These are phyloP conservation scores for Malus sieversii DNA, from an alignment of 306 rosid species.

Conservation along the genomic window DNA sequence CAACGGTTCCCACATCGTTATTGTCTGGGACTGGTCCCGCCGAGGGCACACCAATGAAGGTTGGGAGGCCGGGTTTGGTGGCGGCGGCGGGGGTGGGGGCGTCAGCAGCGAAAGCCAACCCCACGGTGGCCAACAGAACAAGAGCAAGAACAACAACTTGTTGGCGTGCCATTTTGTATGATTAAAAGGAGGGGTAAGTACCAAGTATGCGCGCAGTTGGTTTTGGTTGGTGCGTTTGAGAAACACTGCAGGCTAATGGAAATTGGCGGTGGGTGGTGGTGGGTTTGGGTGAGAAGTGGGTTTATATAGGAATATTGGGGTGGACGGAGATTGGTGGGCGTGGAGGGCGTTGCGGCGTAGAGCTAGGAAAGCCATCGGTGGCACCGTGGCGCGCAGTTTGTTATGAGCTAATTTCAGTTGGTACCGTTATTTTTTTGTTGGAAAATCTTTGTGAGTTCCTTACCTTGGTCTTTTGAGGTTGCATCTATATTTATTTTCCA, in stretches of 20 bases:
- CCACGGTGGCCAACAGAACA: constrained; percentile 35
- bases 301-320: neutral
- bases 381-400: neutral
- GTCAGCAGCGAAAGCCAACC: constrained; percentile 18
- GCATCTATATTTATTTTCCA: no score
- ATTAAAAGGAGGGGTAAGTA: neutral
- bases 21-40: neutral
- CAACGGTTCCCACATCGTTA: constrained; percentile 29
- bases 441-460: neutral
- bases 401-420: neutral
- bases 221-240: neutral
- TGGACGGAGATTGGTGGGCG: neutral
- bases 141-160: constrained; percentile 25
- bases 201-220: neutral
- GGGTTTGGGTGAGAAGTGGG: neutral
- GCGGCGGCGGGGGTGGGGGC: neutral
- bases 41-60: neutral
- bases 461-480: no score
- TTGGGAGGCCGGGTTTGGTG: neutral
- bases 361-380: neutral
- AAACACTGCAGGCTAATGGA: constrained; percentile 18
- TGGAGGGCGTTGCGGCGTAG: neutral
- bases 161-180: constrained; percentile 42
- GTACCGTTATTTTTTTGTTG: neutral
- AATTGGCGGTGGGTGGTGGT: neutral